These are phyloP conservation scores for Paxillus ammoniavirescens DNA, from an alignment of 768 basidiomycete genomes.

Conservation along the genomic window DNA sequence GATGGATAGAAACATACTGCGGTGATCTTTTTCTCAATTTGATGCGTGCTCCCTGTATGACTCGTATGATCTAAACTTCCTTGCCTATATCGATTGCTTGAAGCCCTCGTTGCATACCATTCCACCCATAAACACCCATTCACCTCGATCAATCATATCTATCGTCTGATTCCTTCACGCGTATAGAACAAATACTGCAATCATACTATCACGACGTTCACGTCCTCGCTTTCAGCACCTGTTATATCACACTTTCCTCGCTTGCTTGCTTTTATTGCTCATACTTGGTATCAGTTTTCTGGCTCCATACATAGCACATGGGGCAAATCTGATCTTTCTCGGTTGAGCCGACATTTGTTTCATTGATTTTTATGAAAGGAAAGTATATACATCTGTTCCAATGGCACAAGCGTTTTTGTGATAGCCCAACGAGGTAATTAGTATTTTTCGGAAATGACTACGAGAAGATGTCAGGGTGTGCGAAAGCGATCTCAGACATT, in stretches of 20 bases:
- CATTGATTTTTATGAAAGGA: neutral
- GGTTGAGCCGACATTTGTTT: neutral
- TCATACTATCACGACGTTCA: slow-evolving; percentile 10
- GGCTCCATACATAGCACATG: neutral
- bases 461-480: slow-evolving; percentile 7
- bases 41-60: neutral
- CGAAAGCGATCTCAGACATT: neutral
- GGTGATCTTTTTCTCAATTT: slow-evolving; percentile 12
- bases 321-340: neutral
- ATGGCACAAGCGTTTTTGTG: no score
- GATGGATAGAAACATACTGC: slow-evolving; percentile 14
- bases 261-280: slow-evolving; percentile 9
- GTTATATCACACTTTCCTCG: slow-evolving; percentile 2
- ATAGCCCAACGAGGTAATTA: slow-evolving; percentile 20
- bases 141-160: neutral
- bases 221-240: slow-evolving; percentile 5
- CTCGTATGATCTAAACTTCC: slow-evolving; percentile 9
- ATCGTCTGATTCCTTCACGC: neutral
- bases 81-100: neutral
- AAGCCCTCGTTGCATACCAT: neutral
- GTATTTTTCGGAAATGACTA: slow-evolving; percentile 72
- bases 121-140: neutral
- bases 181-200: slow-evolving; percentile 11
- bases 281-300: slow-evolving; percentile 3
- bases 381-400: no score